Evolutionary conservation across 2,329 filamentous ascomycete species (phyloP).

Genomic region (Paraconiothyrium sp.): DNA sequence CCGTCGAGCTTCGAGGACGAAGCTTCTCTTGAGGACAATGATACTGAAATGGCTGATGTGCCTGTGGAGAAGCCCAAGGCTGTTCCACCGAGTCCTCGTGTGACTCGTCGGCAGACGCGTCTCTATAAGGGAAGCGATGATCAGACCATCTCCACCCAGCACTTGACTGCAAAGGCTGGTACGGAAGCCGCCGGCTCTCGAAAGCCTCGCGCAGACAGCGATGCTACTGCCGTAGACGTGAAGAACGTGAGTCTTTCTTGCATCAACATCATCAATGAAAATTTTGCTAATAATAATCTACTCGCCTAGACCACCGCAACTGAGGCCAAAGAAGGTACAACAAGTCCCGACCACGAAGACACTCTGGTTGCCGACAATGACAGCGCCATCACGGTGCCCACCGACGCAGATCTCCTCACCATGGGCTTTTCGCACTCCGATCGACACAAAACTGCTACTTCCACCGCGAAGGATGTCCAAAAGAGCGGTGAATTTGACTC

Average conservation of each 20-base stretch:
- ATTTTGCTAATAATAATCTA: not conserved
- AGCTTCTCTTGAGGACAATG: not conserved
- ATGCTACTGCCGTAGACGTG: not conserved
- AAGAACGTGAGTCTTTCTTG: not conserved
- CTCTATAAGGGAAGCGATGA: not conserved
- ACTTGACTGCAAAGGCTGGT: not conserved
- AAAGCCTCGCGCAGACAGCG: constrained; percentile 2
- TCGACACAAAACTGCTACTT: not conserved
- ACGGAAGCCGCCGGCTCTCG: not conserved
- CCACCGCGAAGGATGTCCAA: not conserved
- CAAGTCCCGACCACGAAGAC: not conserved
- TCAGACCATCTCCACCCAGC: not conserved
- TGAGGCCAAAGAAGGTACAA: not conserved
- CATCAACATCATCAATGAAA: not conserved
- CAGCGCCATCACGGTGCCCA: not conserved
- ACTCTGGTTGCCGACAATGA: not conserved
- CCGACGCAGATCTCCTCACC: not conserved
- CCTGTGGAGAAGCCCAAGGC: not conserved
- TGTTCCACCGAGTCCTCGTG: not conserved
- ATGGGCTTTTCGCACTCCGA: not conserved
- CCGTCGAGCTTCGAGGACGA: not conserved
- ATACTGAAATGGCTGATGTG: not conserved
- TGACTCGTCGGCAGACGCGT: constrained; percentile 7
- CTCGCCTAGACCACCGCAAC: not conserved
- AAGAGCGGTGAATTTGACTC: not conserved